These are phyloP conservation scores for Limnomonas spitsbergensis DNA, from an alignment of 139 green algal genomes.

Conservation along the genomic window DNA sequence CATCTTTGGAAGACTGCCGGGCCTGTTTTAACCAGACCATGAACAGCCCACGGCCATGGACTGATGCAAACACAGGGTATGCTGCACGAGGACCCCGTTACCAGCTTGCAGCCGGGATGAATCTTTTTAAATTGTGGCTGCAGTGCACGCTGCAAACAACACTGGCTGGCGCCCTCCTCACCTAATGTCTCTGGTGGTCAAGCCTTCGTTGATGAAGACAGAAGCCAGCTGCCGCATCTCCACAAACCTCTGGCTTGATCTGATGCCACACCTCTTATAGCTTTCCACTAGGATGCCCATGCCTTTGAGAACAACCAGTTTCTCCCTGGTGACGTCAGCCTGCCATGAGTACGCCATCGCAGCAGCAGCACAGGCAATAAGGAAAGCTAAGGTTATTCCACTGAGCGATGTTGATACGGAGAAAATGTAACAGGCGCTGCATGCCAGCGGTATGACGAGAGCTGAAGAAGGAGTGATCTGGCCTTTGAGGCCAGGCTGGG, in stretches of 20 bases:
- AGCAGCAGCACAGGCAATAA: not conserved
- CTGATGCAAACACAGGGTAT: too few relatives aligned
- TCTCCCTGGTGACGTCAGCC: not conserved
- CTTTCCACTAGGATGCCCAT: not conserved
- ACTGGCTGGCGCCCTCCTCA: too few relatives aligned
- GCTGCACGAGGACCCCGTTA: too few relatives aligned
- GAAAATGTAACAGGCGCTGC: not conserved
- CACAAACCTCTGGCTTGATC: not conserved
- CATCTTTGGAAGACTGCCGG: too few relatives aligned
- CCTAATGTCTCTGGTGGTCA: not conserved
- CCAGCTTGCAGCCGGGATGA: too few relatives aligned
- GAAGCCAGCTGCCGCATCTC: not conserved
- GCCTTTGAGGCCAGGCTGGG: not conserved
- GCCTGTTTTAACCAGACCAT: too few relatives aligned
- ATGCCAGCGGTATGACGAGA: not conserved
- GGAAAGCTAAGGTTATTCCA: not conserved
- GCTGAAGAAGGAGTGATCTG: not conserved
- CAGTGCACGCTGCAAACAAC: not conserved
- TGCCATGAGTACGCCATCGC: too few relatives aligned
- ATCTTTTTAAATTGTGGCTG: too few relatives aligned
- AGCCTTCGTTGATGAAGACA: constrained; percentile 12
- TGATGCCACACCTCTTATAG: not conserved
- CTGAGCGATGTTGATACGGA: not conserved
- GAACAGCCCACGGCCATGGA: too few relatives aligned
- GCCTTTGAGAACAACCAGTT: not conserved